Conservation (phyloP, 2,329 filamentous ascomycete genomes). For the Colletotrichum eremochloae region DNA sequence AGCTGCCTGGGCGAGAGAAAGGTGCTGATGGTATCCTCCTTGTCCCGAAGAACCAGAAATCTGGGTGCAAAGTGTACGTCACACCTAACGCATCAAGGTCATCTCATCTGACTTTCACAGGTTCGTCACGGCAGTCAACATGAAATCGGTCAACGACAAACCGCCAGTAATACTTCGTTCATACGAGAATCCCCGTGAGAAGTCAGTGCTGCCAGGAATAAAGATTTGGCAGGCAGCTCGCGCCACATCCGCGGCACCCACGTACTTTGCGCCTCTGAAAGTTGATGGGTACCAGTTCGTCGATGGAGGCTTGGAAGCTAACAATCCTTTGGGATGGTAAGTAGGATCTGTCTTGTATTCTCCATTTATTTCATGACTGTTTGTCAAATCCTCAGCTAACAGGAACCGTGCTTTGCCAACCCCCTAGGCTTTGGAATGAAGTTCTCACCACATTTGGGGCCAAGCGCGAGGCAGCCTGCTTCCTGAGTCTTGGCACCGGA, state of each 20-base stretch:
- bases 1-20: too few relatives aligned
- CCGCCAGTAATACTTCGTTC: background rate
- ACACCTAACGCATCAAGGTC: background rate
- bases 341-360: background rate
- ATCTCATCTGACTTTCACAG: background rate
- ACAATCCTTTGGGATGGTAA: background rate
- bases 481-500: background rate
- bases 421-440: background rate
- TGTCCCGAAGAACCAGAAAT: too few relatives aligned
- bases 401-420: too few relatives aligned
- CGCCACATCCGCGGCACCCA: background rate
- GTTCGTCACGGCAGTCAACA: too few relatives aligned
- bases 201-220: background rate
- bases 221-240: background rate
- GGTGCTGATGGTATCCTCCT: too few relatives aligned
- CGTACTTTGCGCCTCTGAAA: background rate
- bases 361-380: background rate
- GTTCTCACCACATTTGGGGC: background rate
- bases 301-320: background rate
- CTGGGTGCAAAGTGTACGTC: background rate
- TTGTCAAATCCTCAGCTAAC: background rate
- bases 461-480: background rate
- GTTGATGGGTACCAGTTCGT: background rate
- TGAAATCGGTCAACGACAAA: too few relatives aligned
- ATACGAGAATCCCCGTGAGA: background rate